These are phyloP conservation scores for Silene vulgaris DNA, from an alignment of 179 eudicot genomes.

Conservation along the genomic window DNA sequence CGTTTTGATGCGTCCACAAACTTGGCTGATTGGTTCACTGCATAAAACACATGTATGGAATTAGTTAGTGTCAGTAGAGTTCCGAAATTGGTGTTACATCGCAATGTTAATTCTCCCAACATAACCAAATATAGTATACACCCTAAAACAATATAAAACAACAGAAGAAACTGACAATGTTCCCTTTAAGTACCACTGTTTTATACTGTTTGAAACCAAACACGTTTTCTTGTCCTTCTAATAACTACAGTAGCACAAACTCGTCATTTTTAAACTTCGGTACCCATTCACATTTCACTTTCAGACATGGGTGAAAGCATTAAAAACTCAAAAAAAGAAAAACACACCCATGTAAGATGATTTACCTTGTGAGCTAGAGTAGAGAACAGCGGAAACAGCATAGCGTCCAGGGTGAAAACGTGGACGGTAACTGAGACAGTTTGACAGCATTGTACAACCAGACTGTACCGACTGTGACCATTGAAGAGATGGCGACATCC, in stretches of 20 bases:
- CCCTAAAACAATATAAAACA: neutral
- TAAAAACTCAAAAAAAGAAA: neutral
- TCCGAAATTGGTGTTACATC: too few relatives aligned
- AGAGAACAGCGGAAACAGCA: conserved; percentile 24
- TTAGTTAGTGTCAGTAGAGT: neutral
- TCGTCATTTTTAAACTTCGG: neutral
- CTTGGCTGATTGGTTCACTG: conserved; percentile 30
- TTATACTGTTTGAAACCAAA: neutral
- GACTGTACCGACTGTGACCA: neutral
- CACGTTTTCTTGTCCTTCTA: neutral
- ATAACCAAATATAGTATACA: neutral
- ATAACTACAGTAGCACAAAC: too few relatives aligned
- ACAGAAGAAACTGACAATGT: neutral
- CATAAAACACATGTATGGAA: neutral
- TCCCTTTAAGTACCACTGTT: neutral
- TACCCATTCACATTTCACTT: neutral
- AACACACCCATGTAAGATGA: too few relatives aligned
- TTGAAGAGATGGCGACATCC: neutral
- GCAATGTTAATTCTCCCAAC: neutral
- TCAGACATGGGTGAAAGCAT: neutral
- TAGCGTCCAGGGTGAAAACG: conserved; percentile 10
- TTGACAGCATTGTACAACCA: conserved; percentile 13
- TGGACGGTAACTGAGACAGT: neutral
- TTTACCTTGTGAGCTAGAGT: conserved; percentile 28
- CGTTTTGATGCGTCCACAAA: conserved; percentile 43